These are phyloP conservation scores for Pseudofabraea citricarpa DNA, from an alignment of 2,329 filamentous ascomycete genomes.

Conservation along the genomic window DNA sequence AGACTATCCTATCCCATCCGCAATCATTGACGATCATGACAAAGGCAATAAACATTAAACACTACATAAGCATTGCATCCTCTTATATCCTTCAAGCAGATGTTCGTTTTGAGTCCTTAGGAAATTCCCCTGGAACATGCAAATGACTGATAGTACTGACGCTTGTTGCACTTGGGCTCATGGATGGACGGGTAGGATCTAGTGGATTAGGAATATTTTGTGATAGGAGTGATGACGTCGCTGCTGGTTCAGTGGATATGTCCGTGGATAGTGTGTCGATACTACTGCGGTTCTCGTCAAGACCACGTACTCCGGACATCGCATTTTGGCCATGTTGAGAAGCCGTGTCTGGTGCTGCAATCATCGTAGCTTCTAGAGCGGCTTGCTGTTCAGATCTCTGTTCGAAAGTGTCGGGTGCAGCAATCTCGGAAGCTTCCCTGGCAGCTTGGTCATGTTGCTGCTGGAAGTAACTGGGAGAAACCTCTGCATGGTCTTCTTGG, in stretches of 20 bases:
- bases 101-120: slow-evolving; percentile 5
- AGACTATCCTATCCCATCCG: too few relatives aligned
- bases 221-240: slow-evolving; percentile 3
- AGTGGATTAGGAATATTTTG: slow-evolving; percentile 10
- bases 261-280: background rate
- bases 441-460: slow-evolving; percentile 16
- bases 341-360: slow-evolving; percentile 22
- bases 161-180: slow-evolving; percentile 16
- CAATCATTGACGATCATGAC: background rate
- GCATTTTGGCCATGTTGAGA: slow-evolving; percentile 5
- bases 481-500: slow-evolving; percentile 11
- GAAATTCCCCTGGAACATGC: slow-evolving; percentile 28
- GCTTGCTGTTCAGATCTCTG: slow-evolving; percentile 8
- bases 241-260: background rate
- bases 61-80: background rate
- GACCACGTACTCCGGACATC: slow-evolving; percentile 19
- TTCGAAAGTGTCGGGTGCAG: slow-evolving; percentile 8
- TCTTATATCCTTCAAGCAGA: background rate
- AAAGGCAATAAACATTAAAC: background rate
- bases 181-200: slow-evolving; percentile 12
- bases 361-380: slow-evolving; percentile 15
- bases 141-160: slow-evolving; percentile 23
- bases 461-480: slow-evolving; percentile 2
- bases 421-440: slow-evolving; percentile 8
- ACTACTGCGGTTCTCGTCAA: slow-evolving; percentile 9